Percentiles rank a stretch among this genome's conserved stretches.
These are phyloP conservation scores for Sporothrix globosa DNA, from an alignment of 2,329 filamentous ascomycete genomes.

Conservation along the genomic window DNA sequence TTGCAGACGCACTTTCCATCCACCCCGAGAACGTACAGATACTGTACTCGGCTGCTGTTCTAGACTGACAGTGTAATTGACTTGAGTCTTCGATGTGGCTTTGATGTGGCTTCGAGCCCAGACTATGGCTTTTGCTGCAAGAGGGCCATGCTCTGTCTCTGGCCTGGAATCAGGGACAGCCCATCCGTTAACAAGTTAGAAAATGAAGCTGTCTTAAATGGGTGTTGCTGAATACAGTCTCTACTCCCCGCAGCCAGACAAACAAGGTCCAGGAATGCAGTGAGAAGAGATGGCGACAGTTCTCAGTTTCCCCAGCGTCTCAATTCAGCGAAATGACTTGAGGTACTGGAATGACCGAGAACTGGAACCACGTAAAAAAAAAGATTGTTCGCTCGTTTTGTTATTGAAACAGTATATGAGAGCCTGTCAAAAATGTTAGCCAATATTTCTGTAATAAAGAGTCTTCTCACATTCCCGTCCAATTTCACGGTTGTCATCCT, in stretches of 20 bases:
- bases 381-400: not conserved
- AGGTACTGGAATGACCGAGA: not conserved
- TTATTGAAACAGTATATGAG: not conserved
- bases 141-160: not conserved
- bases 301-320: not conserved
- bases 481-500: conserved; percentile 24
- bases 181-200: not conserved
- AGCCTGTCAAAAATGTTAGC: conserved; percentile 2
- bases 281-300: conserved; percentile 54
- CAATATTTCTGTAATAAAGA: not conserved
- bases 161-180: not conserved
- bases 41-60: not conserved
- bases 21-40: too few species aligned
- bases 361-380: not conserved
- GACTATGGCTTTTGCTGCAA: not conserved
- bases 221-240: conserved; percentile 38
- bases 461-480: not conserved
- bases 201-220: not conserved
- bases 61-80: not conserved
- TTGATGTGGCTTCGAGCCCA: not conserved
- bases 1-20: not conserved
- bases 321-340: not conserved
- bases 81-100: not conserved
- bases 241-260: conserved; percentile 56
- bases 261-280: conserved; percentile 51